Base-by-base conservation (phyloP, 805 yeast species). In the Nakazawaea pomicola region DNA sequence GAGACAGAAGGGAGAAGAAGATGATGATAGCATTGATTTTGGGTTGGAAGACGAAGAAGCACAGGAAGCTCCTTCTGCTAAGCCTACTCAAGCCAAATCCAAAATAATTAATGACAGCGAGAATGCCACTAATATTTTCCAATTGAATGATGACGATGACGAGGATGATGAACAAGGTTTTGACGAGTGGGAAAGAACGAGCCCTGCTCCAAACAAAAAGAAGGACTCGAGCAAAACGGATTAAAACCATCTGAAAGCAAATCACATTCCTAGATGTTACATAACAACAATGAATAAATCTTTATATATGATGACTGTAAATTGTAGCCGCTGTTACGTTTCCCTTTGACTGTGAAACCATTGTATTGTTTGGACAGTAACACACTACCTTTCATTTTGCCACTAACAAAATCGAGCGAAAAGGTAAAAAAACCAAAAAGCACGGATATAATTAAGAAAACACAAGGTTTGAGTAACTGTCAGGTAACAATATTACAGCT, bases 41-140 rank as follows among this genome's bases (percentile, higher is more conserved):
- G 63, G 60, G 31, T 37, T 49, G 23, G 64, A 60, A 28, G 61
- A 61, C 17, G 58, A 60, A 36, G 23, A 44, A 41, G 9, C 19
- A 12, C 20, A 33, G n/a, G 24, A 24, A 17, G 17, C 32, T 17
- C 18, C 32, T 7, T 33, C 38, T 16, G 33, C 42, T 14, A 24
- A 35, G 11, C 20, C 33, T 10, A 40, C 15, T 20, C 21, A 19
- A 15, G 12, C n/a, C 17, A 19, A 31, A 9, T 17, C 25, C 12
- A 9, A 21, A 10, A 19, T 6, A 8, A 31, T 24, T 25, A 15
- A 10, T n/a, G 28, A 30, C 5, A 39, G 38, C 11, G 46, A 41
- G 11, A 36, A 21, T n/a, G 35, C 35, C 10, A 33, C 45, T 14
- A n/a, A n/a, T n/a, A 38, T 43, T 8, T 47, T 47, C 41, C 28